A percentile compares a stretch with the other conserved stretches of the same genome.
phyloP scores from a whole-genome alignment of 2,329 filamentous ascomycete species.

The Colletotrichum simmondsii region DNA sequence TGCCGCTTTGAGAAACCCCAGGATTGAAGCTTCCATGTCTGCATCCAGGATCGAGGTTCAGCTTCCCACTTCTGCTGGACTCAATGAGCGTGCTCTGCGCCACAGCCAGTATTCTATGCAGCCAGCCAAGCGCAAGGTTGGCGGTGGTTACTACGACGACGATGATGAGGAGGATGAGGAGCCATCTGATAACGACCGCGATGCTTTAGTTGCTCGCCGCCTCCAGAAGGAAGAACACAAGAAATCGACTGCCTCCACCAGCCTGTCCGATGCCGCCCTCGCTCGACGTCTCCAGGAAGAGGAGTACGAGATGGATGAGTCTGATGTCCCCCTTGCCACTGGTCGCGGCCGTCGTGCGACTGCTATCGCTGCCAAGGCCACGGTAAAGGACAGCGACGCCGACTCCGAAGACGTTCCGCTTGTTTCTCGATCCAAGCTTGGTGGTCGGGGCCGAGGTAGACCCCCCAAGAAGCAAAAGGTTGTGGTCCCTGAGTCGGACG shows the following conservation, averaged over 20 bases:
- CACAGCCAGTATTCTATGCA: constrained; percentile 62
- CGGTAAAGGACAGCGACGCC: constrained; percentile 12
- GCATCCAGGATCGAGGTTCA: constrained; percentile 48
- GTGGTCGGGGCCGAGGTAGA: constrained; percentile 36
- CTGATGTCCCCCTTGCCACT: background rate
- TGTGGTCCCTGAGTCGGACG: constrained; percentile 9
- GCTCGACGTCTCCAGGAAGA: constrained; percentile 49
- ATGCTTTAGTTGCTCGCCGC: constrained; percentile 46
- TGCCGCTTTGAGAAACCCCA: constrained; percentile 35
- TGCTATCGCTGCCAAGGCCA: background rate
- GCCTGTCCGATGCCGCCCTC: constrained; percentile 41
- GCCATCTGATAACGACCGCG: constrained; percentile 33
- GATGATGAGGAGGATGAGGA: constrained; percentile 49
- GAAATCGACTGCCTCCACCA: constrained; percentile 16
- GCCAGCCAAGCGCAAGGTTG: constrained; percentile 53
- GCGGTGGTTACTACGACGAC: constrained; percentile 55
- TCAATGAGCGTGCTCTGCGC: constrained; percentile 58
- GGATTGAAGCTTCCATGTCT: constrained; percentile 37
- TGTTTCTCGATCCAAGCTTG: constrained; percentile 30
- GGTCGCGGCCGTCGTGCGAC: background rate
- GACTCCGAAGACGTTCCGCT: constrained; percentile 15
- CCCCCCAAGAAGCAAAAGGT: constrained; percentile 40
- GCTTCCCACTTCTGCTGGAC: constrained; percentile 41
- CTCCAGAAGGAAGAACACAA: constrained; percentile 47
- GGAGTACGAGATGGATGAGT: constrained; percentile 39